Evolutionary conservation across 176 grass and related monocot species (phyloP), one percentile per base, ranked within the genome.

Genomic region (Phoenix dactylifera): DNA sequence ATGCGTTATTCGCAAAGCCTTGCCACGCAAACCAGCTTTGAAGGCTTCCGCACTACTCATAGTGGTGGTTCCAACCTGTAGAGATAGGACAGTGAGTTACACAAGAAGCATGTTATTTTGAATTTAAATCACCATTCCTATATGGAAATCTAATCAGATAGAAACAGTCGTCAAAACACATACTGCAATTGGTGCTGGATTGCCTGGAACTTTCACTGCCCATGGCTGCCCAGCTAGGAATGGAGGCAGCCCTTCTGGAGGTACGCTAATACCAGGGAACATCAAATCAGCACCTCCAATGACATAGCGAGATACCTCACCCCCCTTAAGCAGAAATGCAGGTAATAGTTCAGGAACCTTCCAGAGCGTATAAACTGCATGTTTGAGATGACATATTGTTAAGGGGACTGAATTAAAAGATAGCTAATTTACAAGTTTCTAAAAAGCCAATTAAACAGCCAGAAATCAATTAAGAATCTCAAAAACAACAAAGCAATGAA

Each of bases 291-390:
- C 93, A 22, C 93, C 93, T 70, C 81, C 76, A 72, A 97, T 75
- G 60, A 97, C 50, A 30, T 67, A 88, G 22, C 71, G 81, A 57
- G 93, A 97, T 52, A 97, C 87, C 63, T 91, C 87, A 70, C 87
- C 87, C 62, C 78, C 87, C 77, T 91, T 97, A 16, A 97, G 93
- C 7, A 78, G 80, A 79, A 97, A 97, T 64, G 83, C 75, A 62
- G 93, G 87, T 69, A 97, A 77, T 28, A 97, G 78, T 65, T 83
- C 75, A 59, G 81, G 84, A 62, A 80, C 81, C 73, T 77, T 82
- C 92, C 92, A 97, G 60, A 97, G 81, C 50, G 92, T 84, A 62
- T 88, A 97, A 80, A 97, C 87, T 97, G 91, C 58, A 79, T 72
- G 39, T 56, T 35, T 19, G 52, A 44, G n/a, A 68, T 55, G 4